Percentiles rank a stretch among this genome's conserved stretches.
phyloP scores from a whole-genome alignment of 169 alveolate genomes.

The Cryptosporidium ryanae region DNA sequence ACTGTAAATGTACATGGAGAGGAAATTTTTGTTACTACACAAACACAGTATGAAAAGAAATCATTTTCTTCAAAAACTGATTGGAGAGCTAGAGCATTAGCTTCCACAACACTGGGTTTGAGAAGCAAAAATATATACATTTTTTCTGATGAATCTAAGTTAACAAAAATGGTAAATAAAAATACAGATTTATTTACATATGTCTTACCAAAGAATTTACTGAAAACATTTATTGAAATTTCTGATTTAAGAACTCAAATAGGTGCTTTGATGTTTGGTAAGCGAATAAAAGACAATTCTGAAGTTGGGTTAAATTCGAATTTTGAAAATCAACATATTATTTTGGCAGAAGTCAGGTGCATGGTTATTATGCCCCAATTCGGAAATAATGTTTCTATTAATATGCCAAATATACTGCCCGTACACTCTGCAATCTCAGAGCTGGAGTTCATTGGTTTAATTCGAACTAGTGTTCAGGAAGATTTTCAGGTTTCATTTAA shows the following conservation, averaged over 20 bases:
- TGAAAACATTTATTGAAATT: constrained; percentile 95
- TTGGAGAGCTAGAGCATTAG: constrained; percentile 99
- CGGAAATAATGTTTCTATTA: constrained; percentile 94
- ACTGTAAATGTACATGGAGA: constrained; percentile 98
- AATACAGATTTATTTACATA: constrained; percentile 88
- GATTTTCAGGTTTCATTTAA: neutral
- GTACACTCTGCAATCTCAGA: constrained; percentile 81
- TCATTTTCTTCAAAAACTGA: constrained; percentile 96
- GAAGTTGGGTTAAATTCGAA: neutral
- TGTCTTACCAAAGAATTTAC: constrained; percentile 97
- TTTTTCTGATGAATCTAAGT: constrained; percentile 85
- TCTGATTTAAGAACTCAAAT: constrained; percentile 98
- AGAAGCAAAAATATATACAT: constrained; percentile 97
- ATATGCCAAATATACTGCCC: constrained; percentile 93
- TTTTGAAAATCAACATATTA: constrained; percentile 55
- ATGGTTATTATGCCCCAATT: constrained; percentile 98
- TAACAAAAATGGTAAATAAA: constrained; percentile 20
- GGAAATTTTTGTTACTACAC: constrained; percentile 95
- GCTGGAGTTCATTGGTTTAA: constrained; percentile 46
- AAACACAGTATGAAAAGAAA: constrained; percentile 98
- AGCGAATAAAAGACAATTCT: constrained; percentile 74
- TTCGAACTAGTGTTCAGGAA: constrained; percentile 43
- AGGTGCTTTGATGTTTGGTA: constrained; percentile 97
- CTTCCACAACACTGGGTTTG: constrained; percentile 96
- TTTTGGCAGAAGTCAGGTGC: constrained; percentile 92